Evolutionary conservation across 2,329 filamentous ascomycete species (phyloP).

Genomic region (Sporothrix dimorphospora): DNA sequence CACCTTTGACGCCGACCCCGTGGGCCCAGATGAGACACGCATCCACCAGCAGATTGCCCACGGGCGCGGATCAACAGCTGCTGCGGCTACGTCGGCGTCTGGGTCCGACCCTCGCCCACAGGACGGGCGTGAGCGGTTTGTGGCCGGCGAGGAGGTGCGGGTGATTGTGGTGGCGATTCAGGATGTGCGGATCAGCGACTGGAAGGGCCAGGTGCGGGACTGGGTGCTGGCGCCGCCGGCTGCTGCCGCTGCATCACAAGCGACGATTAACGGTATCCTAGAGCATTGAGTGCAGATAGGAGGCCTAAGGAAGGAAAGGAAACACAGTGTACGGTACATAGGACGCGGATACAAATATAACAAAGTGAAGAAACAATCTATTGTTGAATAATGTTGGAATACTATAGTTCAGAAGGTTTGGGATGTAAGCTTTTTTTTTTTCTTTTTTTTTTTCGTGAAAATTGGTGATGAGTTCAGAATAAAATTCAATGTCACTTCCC

Average conservation of each 20-base stretch:
- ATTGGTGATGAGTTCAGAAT: too few relatives aligned
- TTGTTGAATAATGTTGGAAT: background rate
- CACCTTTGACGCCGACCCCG: conserved; percentile 68
- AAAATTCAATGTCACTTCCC: too few relatives aligned
- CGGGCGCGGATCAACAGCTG: conserved; percentile 33
- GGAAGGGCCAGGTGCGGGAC: conserved; percentile 91
- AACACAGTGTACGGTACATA: background rate
- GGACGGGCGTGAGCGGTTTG: conserved; percentile 66
- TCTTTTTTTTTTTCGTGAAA: too few relatives aligned
- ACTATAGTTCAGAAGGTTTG: too few relatives aligned
- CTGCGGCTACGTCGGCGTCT: background rate
- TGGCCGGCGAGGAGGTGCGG: conserved; percentile 79
- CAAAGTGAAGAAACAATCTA: background rate
- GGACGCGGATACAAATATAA: background rate
- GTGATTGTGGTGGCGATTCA: conserved; percentile 85
- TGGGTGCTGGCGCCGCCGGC: conserved; percentile 54
- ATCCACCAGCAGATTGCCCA: conserved; percentile 40
- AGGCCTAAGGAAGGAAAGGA: too few relatives aligned
- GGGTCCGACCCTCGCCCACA: conserved; percentile 43
- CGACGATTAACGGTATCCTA: conserved; percentile 46
- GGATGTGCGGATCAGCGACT: conserved; percentile 88
- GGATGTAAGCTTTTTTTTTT: too few relatives aligned
- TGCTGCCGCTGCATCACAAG: conserved; percentile 31
- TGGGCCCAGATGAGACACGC: conserved; percentile 45
- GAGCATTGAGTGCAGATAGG: background rate